These are phyloP conservation scores for Venturia oleaginea DNA, from an alignment of 2,329 filamentous ascomycete genomes.

Conservation along the genomic window DNA sequence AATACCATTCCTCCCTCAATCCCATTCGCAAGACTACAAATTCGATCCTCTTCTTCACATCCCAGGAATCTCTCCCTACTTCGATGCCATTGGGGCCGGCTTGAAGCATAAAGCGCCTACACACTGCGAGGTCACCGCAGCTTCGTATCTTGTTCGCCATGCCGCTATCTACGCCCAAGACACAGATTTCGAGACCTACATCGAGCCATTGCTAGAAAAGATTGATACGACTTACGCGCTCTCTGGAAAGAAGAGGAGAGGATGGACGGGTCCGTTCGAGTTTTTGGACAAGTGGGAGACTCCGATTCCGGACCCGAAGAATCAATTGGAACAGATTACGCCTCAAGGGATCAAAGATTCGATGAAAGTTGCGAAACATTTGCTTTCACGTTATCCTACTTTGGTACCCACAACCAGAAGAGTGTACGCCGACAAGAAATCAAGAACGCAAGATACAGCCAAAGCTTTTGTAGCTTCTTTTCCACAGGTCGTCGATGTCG, in stretches of 20 bases:
- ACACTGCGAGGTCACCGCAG: constrained; percentile 42
- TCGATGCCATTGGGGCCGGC: constrained; percentile 33
- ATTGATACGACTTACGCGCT: constrained; percentile 12
- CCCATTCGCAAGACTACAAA: constrained; percentile 18
- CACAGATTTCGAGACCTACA: constrained; percentile 49
- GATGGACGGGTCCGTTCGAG: constrained; percentile 14
- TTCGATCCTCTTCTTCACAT: constrained; percentile 49
- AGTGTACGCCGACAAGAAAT: constrained; percentile 28
- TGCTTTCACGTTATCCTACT: constrained; percentile 15
- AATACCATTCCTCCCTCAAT: not conserved
- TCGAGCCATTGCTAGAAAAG: constrained; percentile 43
- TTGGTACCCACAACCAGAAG: constrained; percentile 13
- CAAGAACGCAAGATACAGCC: constrained; percentile 27
- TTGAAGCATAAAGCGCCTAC: constrained; percentile 35
- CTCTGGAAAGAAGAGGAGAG: constrained; percentile 13
- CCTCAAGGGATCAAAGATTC: constrained; percentile 16
- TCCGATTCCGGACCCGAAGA: constrained; percentile 15
- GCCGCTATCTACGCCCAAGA: constrained; percentile 53
- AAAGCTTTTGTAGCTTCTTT: constrained; percentile 24
- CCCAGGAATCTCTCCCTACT: constrained; percentile 49
- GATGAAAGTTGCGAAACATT: constrained; percentile 15
- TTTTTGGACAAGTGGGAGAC: constrained; percentile 16
- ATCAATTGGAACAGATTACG: constrained; percentile 17
- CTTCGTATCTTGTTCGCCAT: constrained; percentile 50
- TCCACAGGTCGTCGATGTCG: constrained; percentile 26